Evolutionary conservation across 2,329 filamentous ascomycete genomes (phyloP).

Genomic region (Colletotrichum sp.): DNA sequence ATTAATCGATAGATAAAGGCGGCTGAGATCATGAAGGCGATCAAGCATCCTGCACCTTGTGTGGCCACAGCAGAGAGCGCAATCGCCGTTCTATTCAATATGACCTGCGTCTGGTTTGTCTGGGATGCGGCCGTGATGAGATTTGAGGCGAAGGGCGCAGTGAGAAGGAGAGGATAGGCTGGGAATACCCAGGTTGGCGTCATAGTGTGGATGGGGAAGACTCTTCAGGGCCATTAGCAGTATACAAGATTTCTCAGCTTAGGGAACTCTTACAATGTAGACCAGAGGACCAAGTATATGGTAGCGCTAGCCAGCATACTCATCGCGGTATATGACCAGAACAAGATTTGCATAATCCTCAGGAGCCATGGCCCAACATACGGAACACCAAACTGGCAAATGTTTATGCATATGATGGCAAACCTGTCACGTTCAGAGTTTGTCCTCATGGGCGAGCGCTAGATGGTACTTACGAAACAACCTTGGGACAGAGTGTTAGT

Average conservation of each 20-base stretch:
- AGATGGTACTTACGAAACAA: constrained; percentile 44
- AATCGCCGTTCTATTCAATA: constrained; percentile 49
- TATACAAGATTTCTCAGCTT: background rate
- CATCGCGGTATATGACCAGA: constrained; percentile 75
- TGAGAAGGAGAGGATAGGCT: constrained; percentile 79
- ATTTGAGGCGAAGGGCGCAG: constrained; percentile 73
- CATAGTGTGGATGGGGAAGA: constrained; percentile 77
- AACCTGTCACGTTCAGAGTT: constrained; percentile 54
- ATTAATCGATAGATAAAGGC: constrained; percentile 87
- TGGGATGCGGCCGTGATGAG: constrained; percentile 48
- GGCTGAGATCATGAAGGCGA: constrained; percentile 79
- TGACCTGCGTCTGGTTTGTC: constrained; percentile 24
- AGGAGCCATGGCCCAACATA: constrained; percentile 67
- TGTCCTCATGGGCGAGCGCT: background rate
- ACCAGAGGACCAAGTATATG: constrained; percentile 78
- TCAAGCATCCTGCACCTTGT: constrained; percentile 61
- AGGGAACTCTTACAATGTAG: constrained; percentile 50
- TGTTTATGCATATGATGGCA: constrained; percentile 79
- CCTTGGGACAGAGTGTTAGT: constrained; percentile 28
- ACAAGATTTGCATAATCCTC: constrained; percentile 65
- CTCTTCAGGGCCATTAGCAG: constrained; percentile 33
- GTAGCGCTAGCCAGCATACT: constrained; percentile 71
- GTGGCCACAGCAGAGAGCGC: constrained; percentile 53
- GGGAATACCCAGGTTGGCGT: constrained; percentile 90
- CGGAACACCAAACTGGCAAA: constrained; percentile 76